These are phyloP conservation scores for Chlorokybus atmophyticus DNA, from an alignment of 139 green algal species.

Conservation along the genomic window DNA sequence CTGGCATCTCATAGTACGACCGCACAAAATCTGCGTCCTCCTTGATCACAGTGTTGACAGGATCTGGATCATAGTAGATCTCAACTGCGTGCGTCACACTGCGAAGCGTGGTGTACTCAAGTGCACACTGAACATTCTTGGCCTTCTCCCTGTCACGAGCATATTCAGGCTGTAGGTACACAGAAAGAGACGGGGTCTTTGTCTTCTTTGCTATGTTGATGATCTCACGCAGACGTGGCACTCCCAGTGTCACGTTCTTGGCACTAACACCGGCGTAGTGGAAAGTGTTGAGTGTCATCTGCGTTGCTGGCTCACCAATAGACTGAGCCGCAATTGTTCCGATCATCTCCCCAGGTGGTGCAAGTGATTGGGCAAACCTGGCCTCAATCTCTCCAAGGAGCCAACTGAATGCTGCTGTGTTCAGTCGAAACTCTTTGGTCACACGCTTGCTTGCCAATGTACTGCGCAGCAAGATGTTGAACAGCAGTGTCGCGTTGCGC, in stretches of 20 bases:
- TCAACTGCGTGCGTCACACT: slow-evolving; percentile 59
- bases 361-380: slow-evolving; percentile 49
- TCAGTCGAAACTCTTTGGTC: slow-evolving; percentile 67
- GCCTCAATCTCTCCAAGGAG: slow-evolving; percentile 78
- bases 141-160: slow-evolving; percentile 52
- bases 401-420: slow-evolving; percentile 69
- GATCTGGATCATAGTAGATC: slow-evolving; percentile 73
- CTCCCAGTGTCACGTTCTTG: slow-evolving; percentile 98
- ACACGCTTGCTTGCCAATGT: slow-evolving; percentile 82
- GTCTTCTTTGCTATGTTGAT: slow-evolving; percentile 99
- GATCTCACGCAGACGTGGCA: slow-evolving; percentile 95
- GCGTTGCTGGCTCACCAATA: slow-evolving; percentile 93
- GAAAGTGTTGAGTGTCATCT: slow-evolving; percentile 73
- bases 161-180: slow-evolving; percentile 55
- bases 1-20: slow-evolving; percentile 73
- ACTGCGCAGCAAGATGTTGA: slow-evolving; percentile 64
- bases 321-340: slow-evolving; percentile 89
- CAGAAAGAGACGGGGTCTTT: slow-evolving; percentile 86
- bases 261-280: slow-evolving; percentile 86
- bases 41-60: slow-evolving; percentile 63
- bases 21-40: slow-evolving; percentile 76
- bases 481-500: slow-evolving; percentile 86
- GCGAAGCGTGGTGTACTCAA: slow-evolving; percentile 93
- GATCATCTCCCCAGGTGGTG: slow-evolving; percentile 73
- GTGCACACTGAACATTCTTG: slow-evolving; percentile 77